phyloP scores from a whole-genome alignment of 1,284 basidiomycete genomes.

The Rhodotorula sp. region DNA sequence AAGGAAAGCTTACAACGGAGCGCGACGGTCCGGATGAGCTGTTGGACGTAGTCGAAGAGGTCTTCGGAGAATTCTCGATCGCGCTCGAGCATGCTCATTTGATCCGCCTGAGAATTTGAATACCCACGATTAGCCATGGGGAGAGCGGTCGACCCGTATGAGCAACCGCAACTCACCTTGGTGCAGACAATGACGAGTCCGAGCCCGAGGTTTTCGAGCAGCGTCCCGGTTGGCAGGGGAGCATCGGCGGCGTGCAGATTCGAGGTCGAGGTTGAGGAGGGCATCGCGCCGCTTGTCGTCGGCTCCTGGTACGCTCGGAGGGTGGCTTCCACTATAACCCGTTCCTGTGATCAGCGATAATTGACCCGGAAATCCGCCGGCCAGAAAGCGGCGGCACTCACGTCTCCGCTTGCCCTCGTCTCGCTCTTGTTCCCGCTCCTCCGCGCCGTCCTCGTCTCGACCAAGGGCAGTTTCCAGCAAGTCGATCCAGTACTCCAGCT shows the following conservation, averaged over 20 bases:
- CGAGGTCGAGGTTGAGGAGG: slow-evolving; percentile 52
- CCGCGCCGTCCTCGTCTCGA: slow-evolving; percentile 57
- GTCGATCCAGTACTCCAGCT: slow-evolving; percentile 77
- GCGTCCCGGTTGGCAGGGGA: slow-evolving; percentile 71
- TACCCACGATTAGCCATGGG: too few species aligned
- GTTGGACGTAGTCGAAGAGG: slow-evolving; percentile 91
- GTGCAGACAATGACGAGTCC: slow-evolving; percentile 88
- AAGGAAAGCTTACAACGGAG: slow-evolving; percentile 69
- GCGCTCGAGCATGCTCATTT: slow-evolving; percentile 48
- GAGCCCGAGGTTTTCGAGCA: slow-evolving; percentile 63
- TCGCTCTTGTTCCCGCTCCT: slow-evolving; percentile 57
- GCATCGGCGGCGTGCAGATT: slow-evolving; percentile 54
- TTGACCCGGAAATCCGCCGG: neutral
- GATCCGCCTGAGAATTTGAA: slow-evolving; percentile 42
- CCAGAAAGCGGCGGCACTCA: slow-evolving; percentile 53
- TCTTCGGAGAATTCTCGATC: slow-evolving; percentile 66
- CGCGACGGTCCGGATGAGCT: slow-evolving; percentile 85
- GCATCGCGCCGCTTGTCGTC: slow-evolving; percentile 53
- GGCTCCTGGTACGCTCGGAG: slow-evolving; percentile 88
- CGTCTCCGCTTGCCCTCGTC: slow-evolving; percentile 73
- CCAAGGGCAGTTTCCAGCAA: slow-evolving; percentile 60
- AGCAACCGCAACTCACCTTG: slow-evolving; percentile 55
- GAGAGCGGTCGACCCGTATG: slow-evolving; percentile 51
- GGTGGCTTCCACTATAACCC: slow-evolving; percentile 70
- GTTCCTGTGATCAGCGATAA: neutral